phyloP scores from a whole-genome alignment of 129 eudicot genomes.

The Flaveria linearis region DNA sequence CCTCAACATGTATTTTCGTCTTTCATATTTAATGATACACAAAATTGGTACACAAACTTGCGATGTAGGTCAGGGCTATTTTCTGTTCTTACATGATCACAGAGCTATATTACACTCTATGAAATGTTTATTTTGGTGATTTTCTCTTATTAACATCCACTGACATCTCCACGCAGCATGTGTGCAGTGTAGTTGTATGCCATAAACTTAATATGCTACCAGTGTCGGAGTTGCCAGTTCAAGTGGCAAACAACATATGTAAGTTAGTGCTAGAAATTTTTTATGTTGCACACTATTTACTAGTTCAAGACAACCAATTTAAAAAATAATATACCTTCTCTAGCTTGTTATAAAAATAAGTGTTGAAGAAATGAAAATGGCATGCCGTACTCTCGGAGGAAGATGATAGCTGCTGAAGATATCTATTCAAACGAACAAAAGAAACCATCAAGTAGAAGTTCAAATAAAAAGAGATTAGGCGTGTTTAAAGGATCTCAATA shows the following conservation, averaged over 20 bases:
- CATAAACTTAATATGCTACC: not conserved
- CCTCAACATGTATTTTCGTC: not conserved
- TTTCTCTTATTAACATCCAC: not conserved
- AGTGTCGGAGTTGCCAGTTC: not conserved
- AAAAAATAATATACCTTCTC: constrained; percentile 59
- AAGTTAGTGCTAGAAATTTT: not conserved
- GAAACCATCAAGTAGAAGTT: constrained; percentile 4
- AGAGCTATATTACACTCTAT: not conserved
- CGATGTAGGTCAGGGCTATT: not conserved
- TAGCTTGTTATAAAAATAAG: constrained; percentile 84
- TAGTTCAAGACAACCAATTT: not conserved
- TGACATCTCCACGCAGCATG: not conserved
- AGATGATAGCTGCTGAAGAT: constrained; percentile 56
- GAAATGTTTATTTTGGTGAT: not conserved
- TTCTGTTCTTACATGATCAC: not conserved
- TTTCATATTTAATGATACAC: not conserved
- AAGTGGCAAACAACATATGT: not conserved
- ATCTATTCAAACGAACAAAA: constrained; percentile 47
- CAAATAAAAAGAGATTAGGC: not conserved
- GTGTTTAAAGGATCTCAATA: not conserved
- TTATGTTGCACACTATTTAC: not conserved
- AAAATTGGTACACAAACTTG: not conserved
- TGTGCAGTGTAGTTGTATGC: not conserved
- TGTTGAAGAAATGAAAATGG: constrained; percentile 75
- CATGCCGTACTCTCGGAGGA: constrained; percentile 28